phyloP scores from a whole-genome alignment of 805 yeast genomes.

The Jamesozyma piceae region DNA sequence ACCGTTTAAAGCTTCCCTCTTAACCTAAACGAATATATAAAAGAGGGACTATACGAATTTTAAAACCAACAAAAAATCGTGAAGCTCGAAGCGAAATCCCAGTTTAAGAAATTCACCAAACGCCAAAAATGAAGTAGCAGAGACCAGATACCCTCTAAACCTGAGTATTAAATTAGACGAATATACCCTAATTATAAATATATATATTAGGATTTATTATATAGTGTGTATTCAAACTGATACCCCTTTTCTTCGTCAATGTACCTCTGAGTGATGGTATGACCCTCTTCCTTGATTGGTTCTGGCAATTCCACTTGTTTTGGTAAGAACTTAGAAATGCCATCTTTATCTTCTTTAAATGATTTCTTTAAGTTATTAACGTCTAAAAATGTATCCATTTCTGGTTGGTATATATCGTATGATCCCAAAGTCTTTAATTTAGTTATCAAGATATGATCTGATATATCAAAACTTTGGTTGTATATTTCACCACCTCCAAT shows the following conservation, averaged over 20 bases:
- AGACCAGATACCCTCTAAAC: too few species aligned
- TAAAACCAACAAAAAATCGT: too few species aligned
- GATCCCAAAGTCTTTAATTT: conserved; percentile 40
- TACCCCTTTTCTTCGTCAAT: conserved; percentile 39
- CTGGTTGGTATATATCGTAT: conserved; percentile 26
- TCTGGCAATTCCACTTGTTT: conserved; percentile 26
- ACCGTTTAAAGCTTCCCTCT: too few species aligned
- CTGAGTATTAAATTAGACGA: too few species aligned
- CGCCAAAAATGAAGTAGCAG: too few species aligned
- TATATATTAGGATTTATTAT: too few species aligned
- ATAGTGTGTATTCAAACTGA: conserved; percentile 52
- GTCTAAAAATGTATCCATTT: conserved; percentile 65
- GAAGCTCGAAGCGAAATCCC: too few species aligned
- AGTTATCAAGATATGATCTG: conserved; percentile 56
- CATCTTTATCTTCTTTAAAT: conserved; percentile 16
- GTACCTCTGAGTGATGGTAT: conserved; percentile 32
- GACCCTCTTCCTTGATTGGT: conserved; percentile 33
- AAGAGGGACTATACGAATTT: too few species aligned
- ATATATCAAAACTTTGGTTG: conserved; percentile 39
- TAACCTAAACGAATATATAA: too few species aligned
- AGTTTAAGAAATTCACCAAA: too few species aligned
- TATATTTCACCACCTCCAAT: conserved; percentile 94
- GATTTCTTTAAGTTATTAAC: conserved; percentile 17
- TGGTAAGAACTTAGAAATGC: conserved; percentile 34
- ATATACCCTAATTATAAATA: too few species aligned